Conservation (phyloP, 1,284 basidiomycete genomes). For the Apiotrichum montevideense region DNA sequence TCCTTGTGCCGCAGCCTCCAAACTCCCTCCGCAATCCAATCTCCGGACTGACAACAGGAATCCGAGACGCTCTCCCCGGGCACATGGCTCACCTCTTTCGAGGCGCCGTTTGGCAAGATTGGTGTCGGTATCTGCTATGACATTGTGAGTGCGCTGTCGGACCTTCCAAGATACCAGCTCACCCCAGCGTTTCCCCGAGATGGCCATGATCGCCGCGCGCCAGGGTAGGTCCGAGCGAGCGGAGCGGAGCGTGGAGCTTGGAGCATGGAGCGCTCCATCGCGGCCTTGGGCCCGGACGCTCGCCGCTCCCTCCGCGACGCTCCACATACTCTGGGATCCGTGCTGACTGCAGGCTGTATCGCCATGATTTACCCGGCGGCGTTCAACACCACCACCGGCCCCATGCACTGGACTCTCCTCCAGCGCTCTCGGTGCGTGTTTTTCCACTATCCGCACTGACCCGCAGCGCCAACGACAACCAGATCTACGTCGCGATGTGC, state of each 20-base stretch:
- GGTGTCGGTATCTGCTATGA: slow-evolving; percentile 52
- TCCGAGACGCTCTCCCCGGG: slow-evolving; percentile 87
- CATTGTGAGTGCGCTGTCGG: slow-evolving; percentile 32
- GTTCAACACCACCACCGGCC: slow-evolving; percentile 74
- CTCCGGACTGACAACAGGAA: slow-evolving; percentile 56
- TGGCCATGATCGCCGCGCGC: slow-evolving; percentile 84
- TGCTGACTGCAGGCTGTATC: slow-evolving; percentile 61
- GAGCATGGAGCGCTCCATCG: not conserved
- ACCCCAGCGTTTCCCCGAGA: slow-evolving; percentile 76
- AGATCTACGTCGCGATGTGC: slow-evolving; percentile 91
- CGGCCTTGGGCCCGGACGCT: too few relatives aligned
- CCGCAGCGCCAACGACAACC: slow-evolving; percentile 84
- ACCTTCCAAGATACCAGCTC: too few relatives aligned
- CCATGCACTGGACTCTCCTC: slow-evolving; percentile 92
- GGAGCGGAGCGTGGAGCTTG: not conserved
- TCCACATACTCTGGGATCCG: not conserved
- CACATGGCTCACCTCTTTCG: slow-evolving; percentile 69
- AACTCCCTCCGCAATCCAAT: not conserved
- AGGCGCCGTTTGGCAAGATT: slow-evolving; percentile 59
- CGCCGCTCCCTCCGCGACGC: too few relatives aligned
- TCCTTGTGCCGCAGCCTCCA: not conserved
- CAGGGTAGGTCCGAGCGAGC: slow-evolving; percentile 53
- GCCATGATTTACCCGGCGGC: slow-evolving; percentile 77
- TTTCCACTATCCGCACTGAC: not conserved
- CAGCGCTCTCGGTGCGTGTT: slow-evolving; percentile 68